phyloP scores from a whole-genome alignment of 2,329 filamentous ascomycete genomes.

The Cladosporium oxysporum region DNA sequence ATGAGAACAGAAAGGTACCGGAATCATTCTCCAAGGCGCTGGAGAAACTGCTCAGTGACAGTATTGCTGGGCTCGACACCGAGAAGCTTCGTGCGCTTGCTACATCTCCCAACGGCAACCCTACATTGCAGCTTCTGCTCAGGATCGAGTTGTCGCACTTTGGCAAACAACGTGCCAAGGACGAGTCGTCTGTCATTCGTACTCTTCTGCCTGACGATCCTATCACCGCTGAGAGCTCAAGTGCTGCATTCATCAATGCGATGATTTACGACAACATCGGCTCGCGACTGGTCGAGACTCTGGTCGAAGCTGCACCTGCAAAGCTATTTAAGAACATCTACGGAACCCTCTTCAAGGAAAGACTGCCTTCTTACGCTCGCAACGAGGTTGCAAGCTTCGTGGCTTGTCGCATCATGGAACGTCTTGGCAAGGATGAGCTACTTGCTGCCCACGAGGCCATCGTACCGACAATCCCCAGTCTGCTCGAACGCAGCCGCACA shows the following conservation, averaged over 20 bases:
- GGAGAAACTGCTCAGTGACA: conserved; percentile 78
- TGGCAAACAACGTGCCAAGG: conserved; percentile 65
- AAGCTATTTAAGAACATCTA: conserved; percentile 91
- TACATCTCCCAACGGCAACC: conserved; percentile 87
- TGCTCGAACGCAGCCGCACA: conserved; percentile 75
- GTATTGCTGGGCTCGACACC: conserved; percentile 72
- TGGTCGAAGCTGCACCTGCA: conserved; percentile 77
- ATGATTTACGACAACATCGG: conserved; percentile 89
- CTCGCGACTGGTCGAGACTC: conserved; percentile 83
- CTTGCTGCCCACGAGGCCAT: conserved; percentile 71
- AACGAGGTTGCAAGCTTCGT: conserved; percentile 92
- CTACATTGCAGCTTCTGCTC: conserved; percentile 85
- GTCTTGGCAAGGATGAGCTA: conserved; percentile 84
- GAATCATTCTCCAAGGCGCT: conserved; percentile 74
- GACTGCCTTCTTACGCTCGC: conserved; percentile 76
- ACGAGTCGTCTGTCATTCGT: conserved; percentile 69
- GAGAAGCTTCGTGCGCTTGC: conserved; percentile 81
- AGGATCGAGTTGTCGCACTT: conserved; percentile 80
- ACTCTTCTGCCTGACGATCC: conserved; percentile 79
- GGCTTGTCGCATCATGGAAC: conserved; percentile 76
- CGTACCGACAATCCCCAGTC: conserved; percentile 67
- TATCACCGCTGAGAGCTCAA: conserved; percentile 70
- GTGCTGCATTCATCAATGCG: conserved; percentile 78
- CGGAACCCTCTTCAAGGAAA: conserved; percentile 73
- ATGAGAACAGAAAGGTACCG: conserved; percentile 61